These are phyloP conservation scores for Lipomyces chichibuensis DNA, from an alignment of 805 yeast species.

Conservation along the genomic window DNA sequence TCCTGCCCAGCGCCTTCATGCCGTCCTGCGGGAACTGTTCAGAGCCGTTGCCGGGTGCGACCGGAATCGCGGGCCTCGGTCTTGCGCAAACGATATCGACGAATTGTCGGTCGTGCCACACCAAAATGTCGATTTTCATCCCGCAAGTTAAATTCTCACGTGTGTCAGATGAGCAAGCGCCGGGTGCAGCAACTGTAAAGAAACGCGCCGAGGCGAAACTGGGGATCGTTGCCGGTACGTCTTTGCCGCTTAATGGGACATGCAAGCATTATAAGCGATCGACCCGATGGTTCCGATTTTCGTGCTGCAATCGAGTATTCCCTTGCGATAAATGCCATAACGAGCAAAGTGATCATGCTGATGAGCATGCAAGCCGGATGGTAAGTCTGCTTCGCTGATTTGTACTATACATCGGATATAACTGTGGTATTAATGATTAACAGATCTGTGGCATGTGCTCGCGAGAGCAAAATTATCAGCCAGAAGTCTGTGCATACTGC, in stretches of 20 bases:
- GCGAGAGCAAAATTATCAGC: conserved; percentile 47
- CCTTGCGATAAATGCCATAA: conserved; percentile 52
- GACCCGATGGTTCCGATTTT: conserved; percentile 50
- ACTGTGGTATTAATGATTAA: neutral
- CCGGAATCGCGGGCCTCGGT: conserved; percentile 43
- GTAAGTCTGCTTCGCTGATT: conserved; percentile 13
- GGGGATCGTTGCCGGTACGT: conserved; percentile 45
- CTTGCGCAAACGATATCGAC: conserved; percentile 42
- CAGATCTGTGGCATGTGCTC: conserved; percentile 49
- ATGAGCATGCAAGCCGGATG: conserved; percentile 48
- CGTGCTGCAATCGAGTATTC: conserved; percentile 49
- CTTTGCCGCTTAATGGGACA: conserved; percentile 47
- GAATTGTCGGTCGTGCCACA: conserved; percentile 46
- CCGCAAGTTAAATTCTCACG: conserved; percentile 44
- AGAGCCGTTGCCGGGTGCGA: conserved; percentile 31
- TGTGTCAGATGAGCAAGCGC: conserved; percentile 39
- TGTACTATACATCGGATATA: neutral
- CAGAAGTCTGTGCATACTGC: conserved; percentile 45
- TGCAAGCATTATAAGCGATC: conserved; percentile 50
- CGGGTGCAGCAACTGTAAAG: conserved; percentile 25
- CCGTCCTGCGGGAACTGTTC: conserved; percentile 47
- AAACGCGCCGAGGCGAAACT: conserved; percentile 38
- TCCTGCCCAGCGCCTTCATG: conserved; percentile 45
- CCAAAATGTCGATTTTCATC: conserved; percentile 43
- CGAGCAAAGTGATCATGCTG: conserved; percentile 43